phyloP scores from a whole-genome alignment of 768 basidiomycete species.

The Leccinum longicurvipes region DNA sequence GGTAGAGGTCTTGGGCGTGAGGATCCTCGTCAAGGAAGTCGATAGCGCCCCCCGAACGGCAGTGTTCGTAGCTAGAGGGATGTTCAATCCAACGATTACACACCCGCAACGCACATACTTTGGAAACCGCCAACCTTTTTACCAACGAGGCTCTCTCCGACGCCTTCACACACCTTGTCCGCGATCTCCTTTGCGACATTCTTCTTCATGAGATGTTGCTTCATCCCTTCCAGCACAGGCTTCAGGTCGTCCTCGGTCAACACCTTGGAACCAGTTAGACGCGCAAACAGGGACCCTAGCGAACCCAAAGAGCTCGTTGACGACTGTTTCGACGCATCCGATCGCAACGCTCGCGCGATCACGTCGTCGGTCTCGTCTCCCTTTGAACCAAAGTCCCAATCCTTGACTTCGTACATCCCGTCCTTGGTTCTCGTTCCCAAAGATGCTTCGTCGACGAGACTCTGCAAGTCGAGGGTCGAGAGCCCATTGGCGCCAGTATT shows the following conservation, averaged over 20 bases:
- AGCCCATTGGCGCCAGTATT: constrained; percentile 31
- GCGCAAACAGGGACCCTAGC: constrained; percentile 76
- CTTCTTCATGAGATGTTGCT: constrained; percentile 97
- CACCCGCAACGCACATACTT: constrained; percentile 46
- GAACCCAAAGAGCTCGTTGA: constrained; percentile 52
- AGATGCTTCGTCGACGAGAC: constrained; percentile 66
- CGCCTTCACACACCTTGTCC: constrained; percentile 90
- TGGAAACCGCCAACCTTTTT: constrained; percentile 89
- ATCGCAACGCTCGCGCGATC: constrained; percentile 57
- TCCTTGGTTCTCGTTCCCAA: constrained; percentile 74
- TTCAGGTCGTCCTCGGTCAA: constrained; percentile 79
- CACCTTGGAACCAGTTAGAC: constrained; percentile 81
- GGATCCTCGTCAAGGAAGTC: constrained; percentile 83
- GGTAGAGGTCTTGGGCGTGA: constrained; percentile 97
- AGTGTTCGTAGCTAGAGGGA: constrained; percentile 66
- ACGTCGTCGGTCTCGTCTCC: constrained; percentile 47
- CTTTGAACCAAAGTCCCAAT: constrained; percentile 74
- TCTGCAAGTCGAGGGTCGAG: constrained; percentile 49
- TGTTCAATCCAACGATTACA: constrained; percentile 1
- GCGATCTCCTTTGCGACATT: constrained; percentile 97
- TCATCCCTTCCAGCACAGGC: constrained; percentile 91
- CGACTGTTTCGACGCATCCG: constrained; percentile 35
- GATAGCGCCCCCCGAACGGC: constrained; percentile 84
- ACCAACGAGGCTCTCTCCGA: constrained; percentile 86
- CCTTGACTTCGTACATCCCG: constrained; percentile 70